Percentiles rank a stretch among this genome's conserved stretches.
Conservation (phyloP, 176 grass and related monocot species). For the Thinopyrum elongatum region DNA sequence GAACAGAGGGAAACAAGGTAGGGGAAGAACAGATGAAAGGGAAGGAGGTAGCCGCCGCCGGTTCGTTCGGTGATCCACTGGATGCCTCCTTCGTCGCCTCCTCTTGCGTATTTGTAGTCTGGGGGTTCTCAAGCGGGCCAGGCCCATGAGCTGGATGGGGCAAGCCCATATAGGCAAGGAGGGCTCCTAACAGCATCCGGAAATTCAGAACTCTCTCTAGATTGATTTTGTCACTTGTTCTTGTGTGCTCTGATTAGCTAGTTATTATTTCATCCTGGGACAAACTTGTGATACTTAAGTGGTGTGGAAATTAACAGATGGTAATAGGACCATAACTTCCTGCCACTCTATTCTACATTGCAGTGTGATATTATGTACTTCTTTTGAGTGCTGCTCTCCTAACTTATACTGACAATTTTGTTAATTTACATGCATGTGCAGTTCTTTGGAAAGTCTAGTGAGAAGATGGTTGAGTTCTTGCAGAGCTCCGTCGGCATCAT, state of each 20-base stretch:
- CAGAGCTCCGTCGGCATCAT: conserved; percentile 86
- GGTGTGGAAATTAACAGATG: not conserved
- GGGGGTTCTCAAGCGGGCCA: no score
- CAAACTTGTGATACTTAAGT: not conserved
- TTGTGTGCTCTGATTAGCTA: not conserved
- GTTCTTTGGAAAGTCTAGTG: conserved; percentile 78
- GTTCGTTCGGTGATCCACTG: no score
- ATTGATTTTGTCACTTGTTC: not conserved
- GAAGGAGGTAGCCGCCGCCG: no score
- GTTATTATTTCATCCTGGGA: not conserved
- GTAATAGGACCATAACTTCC: not conserved
- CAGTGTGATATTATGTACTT: not conserved
- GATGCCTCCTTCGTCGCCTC: no score
- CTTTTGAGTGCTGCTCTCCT: not conserved
- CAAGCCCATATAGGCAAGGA: no score
- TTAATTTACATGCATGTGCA: conserved; percentile 27
- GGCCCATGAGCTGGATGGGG: no score
- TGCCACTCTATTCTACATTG: not conserved
- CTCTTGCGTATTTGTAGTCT: no score
- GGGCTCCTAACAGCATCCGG: no score
- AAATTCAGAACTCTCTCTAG: no score
- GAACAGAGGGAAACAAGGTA: no score
- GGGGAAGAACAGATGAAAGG: no score
- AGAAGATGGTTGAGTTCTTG: conserved; percentile 94
- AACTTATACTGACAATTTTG: not conserved